These are phyloP conservation scores for Beta corolliflora DNA, from an alignment of 179 eudicot species.

Conservation along the genomic window DNA sequence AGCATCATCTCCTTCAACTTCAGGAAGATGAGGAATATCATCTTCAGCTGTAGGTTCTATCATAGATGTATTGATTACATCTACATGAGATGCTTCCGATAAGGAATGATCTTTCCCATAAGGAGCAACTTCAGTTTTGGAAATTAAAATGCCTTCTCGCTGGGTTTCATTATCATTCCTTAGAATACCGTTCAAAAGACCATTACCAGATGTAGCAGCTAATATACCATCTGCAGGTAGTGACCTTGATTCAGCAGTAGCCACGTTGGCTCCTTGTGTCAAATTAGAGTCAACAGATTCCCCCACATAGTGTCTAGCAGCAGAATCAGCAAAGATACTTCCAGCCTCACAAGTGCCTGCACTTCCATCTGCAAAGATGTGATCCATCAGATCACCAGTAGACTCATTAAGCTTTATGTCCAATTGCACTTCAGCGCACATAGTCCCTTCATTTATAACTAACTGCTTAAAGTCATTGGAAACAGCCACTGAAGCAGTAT, in stretches of 20 bases:
- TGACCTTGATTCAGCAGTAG: constrained; percentile 8
- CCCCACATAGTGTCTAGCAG: constrained; percentile 18
- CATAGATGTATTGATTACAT: constrained; percentile 7
- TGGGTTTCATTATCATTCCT: constrained; percentile 16
- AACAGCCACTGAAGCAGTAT: constrained; percentile 24
- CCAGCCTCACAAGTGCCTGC: constrained; percentile 14
- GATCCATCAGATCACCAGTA: constrained; percentile 27
- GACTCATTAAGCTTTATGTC: constrained; percentile 24
- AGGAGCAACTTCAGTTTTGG: constrained; percentile 5
- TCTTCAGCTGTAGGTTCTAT: constrained; percentile 5
- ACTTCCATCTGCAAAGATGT: constrained; percentile 14
- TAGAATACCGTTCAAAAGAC: constrained; percentile 1
- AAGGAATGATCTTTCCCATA: constrained; percentile 2
- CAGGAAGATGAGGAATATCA: neutral
- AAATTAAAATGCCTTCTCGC: constrained; percentile 17
- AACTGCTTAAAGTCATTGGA: constrained; percentile 25
- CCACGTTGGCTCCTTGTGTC: constrained; percentile 7
- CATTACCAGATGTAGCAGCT: constrained; percentile 6
- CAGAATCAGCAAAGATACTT: constrained; percentile 19
- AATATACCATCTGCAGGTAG: constrained; percentile 7
- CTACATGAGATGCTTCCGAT: constrained; percentile 14
- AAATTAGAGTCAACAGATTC: constrained; percentile 12
- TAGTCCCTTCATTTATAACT: constrained; percentile 24
- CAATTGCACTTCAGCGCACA: constrained; percentile 14
- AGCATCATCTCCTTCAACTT: constrained; percentile 11